Evolutionary conservation across 2,329 filamentous ascomycete species (phyloP), one percentile per base, ranked within the genome.

Genomic region (Huntiella abstrusa): DNA sequence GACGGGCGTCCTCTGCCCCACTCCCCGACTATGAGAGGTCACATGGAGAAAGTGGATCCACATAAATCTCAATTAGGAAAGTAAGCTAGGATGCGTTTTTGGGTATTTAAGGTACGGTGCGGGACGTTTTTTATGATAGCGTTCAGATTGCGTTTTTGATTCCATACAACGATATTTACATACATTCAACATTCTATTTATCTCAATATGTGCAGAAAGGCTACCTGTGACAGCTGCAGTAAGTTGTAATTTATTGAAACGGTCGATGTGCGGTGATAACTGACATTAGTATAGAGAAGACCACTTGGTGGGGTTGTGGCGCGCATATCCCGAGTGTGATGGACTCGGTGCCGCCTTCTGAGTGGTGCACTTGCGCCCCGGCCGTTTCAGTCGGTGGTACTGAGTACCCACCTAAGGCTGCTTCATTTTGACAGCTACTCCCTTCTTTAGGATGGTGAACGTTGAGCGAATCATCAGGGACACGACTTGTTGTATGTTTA

Each of bases 351-450:
- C 67, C 75, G 4, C 61, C 65, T 33, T 60, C 64, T 4, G 66
- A 82, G 36, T 71, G 77, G 61, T 85, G 80, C 64, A 65, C 63
- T 17, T 85, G 80, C 57, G 64, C 69, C 54, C 78, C 79, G 22
- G 71, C 72, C 56, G 64, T 81, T 51, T 69, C 75, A 55, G 64
- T 66, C 36, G 76, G 75, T 40, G 72, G 71, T 55, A 55, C 68
- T 55, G 22, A 12, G 3, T 83, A 81, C 55, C 78, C 78, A 49
- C 77, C 77, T 22, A 78, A 72, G 69, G 75, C 68, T 4, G 61
- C 48, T 5, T 32, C 35, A 4, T 41, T 41, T 32, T 41, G 40
- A 41, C 40, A 28, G 7, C 22, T 28, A 28, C 22, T 10, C 8
- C 22, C 22, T 28, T 28, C 22, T 28, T 28, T 28, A 2, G 2